These are phyloP conservation scores for Candida neerlandica DNA, from an alignment of 1,139 yeast species.

Conservation along the genomic window DNA sequence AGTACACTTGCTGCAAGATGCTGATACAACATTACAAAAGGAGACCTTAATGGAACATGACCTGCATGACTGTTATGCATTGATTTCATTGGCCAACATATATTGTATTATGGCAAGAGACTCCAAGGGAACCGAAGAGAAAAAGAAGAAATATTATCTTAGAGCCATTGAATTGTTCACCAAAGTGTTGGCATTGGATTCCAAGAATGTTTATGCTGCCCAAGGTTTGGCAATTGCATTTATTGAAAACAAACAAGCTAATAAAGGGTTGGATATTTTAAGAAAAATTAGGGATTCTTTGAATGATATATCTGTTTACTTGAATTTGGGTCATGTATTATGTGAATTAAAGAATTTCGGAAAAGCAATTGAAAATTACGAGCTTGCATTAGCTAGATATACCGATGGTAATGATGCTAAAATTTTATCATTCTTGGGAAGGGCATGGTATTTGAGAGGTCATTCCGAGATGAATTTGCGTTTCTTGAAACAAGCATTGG, in stretches of 20 bases:
- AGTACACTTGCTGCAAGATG: conserved; percentile 54
- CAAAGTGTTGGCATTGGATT: conserved; percentile 83
- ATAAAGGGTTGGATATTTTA: conserved; percentile 81
- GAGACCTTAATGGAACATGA: conserved; percentile 80
- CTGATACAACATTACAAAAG: conserved; percentile 80
- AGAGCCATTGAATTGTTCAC: conserved; percentile 90
- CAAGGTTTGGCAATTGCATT: conserved; percentile 95
- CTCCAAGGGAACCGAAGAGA: conserved; percentile 58
- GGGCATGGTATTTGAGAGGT: conserved; percentile 91
- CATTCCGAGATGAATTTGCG: conserved; percentile 63
- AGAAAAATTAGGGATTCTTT: conserved; percentile 89
- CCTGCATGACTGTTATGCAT: conserved; percentile 87
- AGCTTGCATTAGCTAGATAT: conserved; percentile 70
- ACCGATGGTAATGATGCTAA: conserved; percentile 66
- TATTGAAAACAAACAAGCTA: conserved; percentile 81
- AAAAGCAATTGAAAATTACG: conserved; percentile 88
- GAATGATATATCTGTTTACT: conserved; percentile 77
- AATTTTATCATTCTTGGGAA: conserved; percentile 73
- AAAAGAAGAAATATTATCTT: conserved; percentile 74
- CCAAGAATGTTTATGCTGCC: conserved; percentile 91
- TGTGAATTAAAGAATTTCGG: conserved; percentile 79
- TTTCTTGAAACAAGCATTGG: conserved; percentile 63
- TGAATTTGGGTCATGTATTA: conserved; percentile 87
- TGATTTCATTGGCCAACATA: conserved; percentile 86
- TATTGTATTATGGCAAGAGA: conserved; percentile 86